Percentiles rank a stretch among this genome's conserved stretches.
Conservation (phyloP, 2,329 filamentous ascomycete genomes). For the Ophiocordyceps sinensis region DNA sequence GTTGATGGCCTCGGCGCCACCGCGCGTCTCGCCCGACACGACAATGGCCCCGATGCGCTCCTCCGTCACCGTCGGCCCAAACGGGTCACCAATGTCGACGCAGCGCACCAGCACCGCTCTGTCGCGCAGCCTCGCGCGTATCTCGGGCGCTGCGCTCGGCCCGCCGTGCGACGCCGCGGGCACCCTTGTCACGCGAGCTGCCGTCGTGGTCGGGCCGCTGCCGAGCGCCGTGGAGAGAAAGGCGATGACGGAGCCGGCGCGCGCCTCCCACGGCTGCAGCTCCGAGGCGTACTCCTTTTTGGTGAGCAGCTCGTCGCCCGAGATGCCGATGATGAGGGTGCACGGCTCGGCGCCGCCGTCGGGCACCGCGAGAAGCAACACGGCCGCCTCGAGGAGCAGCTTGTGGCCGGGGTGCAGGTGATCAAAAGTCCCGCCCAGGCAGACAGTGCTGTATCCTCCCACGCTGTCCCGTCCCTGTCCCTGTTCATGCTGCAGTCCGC, state of each 20-base stretch:
- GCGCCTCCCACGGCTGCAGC: conserved; percentile 65
- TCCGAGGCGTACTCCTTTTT: conserved; percentile 80
- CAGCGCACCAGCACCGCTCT: conserved; percentile 55
- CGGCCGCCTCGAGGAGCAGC: conserved; percentile 79
- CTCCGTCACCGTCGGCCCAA: conserved; percentile 79
- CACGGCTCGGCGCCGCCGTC: conserved; percentile 20
- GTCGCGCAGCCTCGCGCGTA: conserved; percentile 38
- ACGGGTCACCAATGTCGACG: conserved; percentile 75
- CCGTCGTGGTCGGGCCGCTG: conserved; percentile 21
- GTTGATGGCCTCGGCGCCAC: conserved; percentile 76
- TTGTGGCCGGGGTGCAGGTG: conserved; percentile 94
- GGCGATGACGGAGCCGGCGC: conserved; percentile 52
- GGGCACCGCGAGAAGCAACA: conserved; percentile 50
- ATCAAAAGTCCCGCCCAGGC: conserved; percentile 89
- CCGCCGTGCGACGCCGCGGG: not conserved
- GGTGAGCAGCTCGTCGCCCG: conserved; percentile 69
- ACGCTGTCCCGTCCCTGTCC: not conserved
- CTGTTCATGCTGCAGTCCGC: not conserved
- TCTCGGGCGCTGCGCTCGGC: conserved; percentile 8
- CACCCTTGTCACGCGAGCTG: conserved; percentile 3
- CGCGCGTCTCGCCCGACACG: conserved; percentile 75
- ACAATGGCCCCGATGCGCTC: conserved; percentile 66
- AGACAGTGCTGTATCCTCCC: conserved; percentile 32
- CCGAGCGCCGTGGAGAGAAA: conserved; percentile 55
- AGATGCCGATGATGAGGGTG: conserved; percentile 69